Evolutionary conservation across 2,329 filamentous ascomycete genomes (phyloP), one percentile per base, ranked within the genome.

Genomic region (Fusarium solani-melongenae): DNA sequence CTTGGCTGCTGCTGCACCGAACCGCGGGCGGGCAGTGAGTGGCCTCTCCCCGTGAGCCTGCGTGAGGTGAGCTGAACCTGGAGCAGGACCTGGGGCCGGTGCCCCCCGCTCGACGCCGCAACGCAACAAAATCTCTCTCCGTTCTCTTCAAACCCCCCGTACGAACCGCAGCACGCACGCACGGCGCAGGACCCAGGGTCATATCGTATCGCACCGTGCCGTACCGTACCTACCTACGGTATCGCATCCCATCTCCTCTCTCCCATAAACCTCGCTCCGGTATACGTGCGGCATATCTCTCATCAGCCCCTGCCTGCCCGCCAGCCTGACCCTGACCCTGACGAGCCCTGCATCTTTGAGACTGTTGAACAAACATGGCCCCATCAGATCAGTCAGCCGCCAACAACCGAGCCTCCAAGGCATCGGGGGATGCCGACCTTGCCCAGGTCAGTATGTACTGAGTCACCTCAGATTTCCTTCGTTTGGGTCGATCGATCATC

Each of bases 361-460:
- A 36, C 60, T 27, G 34, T 34, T 33, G 34, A 51, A 34, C 46
- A 65, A 51, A 49, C 57, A 69, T 72, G 71, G 69, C 64, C 55
- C 75, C 66, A 64, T 58, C 60, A 29, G 62, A 71, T 57, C 46
- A 69, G 39, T 51, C 71, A 44, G 49, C 58, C 49, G 56, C 67
- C 41, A 65, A 70, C 53, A 61, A 65, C 60, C 71, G 62, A 66
- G 55, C 71, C 60, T 61, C 67, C 44, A 58, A 73, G 38, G 67
- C 65, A 33, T 69, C 67, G 62, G 74, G 71, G 71, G 76, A 76
- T 60, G 70, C 74, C 65, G 76, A 78, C 71, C 69, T 78, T 34
- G 76, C 76, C 41, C 76, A 78, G 66, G 76, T 78, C 41, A 72
- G 75, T 75, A 41, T 51, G 39, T n/a, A 29, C 46, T 51, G 46